Conservation (phyloP, 345 rosid species). For the Hibiscus trionum region DNA sequence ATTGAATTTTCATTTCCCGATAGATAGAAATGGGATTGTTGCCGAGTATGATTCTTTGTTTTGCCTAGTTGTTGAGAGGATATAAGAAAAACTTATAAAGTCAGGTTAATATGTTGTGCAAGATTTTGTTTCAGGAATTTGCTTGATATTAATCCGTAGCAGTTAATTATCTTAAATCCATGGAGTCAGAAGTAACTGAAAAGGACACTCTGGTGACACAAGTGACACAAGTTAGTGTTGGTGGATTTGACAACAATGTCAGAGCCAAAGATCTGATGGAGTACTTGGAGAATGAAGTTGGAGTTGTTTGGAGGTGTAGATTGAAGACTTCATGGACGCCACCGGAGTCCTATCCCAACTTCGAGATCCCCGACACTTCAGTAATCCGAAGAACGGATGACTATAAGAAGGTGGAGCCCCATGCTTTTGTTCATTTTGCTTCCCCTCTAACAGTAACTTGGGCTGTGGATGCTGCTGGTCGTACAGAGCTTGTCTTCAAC, state of each 20-base stretch:
- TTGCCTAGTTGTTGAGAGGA: not conserved
- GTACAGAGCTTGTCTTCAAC: slow-evolving; percentile 33
- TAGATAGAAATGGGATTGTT: not conserved
- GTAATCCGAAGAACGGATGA: slow-evolving; percentile 22
- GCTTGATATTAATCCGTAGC: not conserved
- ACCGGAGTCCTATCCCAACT: slow-evolving; percentile 65
- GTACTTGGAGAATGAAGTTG: slow-evolving; percentile 49
- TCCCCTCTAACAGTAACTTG: slow-evolving; percentile 29
- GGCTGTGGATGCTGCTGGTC: slow-evolving; percentile 46
- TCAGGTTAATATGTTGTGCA: not conserved
- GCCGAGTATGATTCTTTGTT: not conserved
- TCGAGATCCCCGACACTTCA: slow-evolving; percentile 26
- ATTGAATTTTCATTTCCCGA: not conserved
- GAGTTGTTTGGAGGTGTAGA: slow-evolving; percentile 79
- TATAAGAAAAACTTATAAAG: too few relatives aligned
- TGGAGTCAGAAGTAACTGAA: slow-evolving; percentile 31
- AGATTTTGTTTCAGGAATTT: not conserved
- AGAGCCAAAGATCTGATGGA: slow-evolving; percentile 49
- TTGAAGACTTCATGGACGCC: slow-evolving; percentile 86
- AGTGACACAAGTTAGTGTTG: slow-evolving; percentile 48
- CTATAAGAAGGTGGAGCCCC: slow-evolving; percentile 62
- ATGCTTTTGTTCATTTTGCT: slow-evolving; percentile 85
- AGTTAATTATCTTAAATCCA: slow-evolving; percentile 9
- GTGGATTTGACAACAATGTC: slow-evolving; percentile 55
- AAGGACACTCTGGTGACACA: slow-evolving; percentile 44